Conservation (phyloP, 306 rosid genomes). For the Sphenostylis stenocarpa region DNA sequence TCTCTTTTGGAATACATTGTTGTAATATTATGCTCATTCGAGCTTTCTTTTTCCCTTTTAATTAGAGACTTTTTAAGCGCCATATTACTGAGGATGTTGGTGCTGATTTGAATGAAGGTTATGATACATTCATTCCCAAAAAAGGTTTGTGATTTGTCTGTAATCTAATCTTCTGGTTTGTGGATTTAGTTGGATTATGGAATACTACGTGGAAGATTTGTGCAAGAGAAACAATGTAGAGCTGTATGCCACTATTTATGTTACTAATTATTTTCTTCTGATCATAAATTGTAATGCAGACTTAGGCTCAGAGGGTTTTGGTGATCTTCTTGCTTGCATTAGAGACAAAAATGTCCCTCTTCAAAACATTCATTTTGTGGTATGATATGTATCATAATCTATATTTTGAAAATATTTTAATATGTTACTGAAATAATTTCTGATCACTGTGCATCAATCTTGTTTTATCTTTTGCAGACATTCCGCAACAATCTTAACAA, state of each 20-base stretch:
- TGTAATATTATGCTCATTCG: constrained; percentile 8
- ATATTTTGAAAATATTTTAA: constrained; percentile 9
- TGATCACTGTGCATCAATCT: constrained; percentile 24
- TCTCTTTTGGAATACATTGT: neutral
- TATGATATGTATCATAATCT: constrained; percentile 39
- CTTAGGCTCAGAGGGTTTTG: constrained; percentile 87
- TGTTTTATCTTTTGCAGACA: constrained; percentile 59
- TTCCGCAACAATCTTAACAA: constrained; percentile 92
- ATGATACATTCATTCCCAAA: constrained; percentile 73
- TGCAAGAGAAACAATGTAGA: constrained; percentile 19
- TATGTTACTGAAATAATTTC: constrained; percentile 23
- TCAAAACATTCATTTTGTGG: constrained; percentile 96
- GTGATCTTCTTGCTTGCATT: constrained; percentile 87
- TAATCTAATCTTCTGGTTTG: neutral
- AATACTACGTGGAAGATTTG: constrained; percentile 18
- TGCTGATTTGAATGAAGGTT: constrained; percentile 81
- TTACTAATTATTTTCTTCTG: constrained; percentile 3
- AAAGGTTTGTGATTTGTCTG: constrained; percentile 47
- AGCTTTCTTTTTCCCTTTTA: constrained; percentile 27
- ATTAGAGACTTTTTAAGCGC: constrained; percentile 92
- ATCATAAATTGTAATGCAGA: constrained; percentile 49
- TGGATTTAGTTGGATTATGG: neutral
- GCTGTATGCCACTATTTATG: neutral
- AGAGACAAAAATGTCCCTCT: constrained; percentile 81
- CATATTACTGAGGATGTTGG: constrained; percentile 89